Evolutionary conservation across 352 stramenopile genomes (phyloP).

Genomic region (Globisporangium abappressorium): DNA sequence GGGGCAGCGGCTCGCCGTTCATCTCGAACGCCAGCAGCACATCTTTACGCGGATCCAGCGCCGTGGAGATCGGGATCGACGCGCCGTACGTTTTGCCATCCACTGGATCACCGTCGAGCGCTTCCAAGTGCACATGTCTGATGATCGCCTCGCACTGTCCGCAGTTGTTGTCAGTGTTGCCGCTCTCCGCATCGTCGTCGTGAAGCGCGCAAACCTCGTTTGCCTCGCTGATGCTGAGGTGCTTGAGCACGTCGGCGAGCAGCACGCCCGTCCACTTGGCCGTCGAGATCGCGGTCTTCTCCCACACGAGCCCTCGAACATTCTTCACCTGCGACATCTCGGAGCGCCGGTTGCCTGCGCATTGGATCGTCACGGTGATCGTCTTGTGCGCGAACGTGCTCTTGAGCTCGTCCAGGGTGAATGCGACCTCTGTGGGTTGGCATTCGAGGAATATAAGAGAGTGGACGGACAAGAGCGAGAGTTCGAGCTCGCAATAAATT

Average conservation of each 20-base stretch:
- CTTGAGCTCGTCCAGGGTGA: constrained; percentile 90
- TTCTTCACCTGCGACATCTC: constrained; percentile 70
- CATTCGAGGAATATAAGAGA: background rate
- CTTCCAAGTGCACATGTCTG: constrained; percentile 52
- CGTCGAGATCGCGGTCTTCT: constrained; percentile 78
- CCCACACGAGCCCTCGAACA: constrained; percentile 30
- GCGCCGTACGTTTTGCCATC: constrained; percentile 47
- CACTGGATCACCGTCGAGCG: constrained; percentile 46
- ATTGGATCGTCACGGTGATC: constrained; percentile 90
- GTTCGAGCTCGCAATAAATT: too few species aligned
- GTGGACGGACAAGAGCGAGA: too few species aligned
- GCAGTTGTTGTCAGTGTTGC: constrained; percentile 21
- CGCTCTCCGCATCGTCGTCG: constrained; percentile 37
- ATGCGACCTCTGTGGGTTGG: constrained; percentile 16
- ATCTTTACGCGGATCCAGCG: constrained; percentile 82
- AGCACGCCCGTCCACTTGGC: constrained; percentile 89
- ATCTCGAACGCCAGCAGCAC: constrained; percentile 95
- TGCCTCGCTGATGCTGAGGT: constrained; percentile 52
- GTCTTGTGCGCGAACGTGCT: constrained; percentile 65
- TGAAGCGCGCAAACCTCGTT: constrained; percentile 33
- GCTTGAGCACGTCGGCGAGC: constrained; percentile 83
- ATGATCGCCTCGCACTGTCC: constrained; percentile 22
- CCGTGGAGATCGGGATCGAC: constrained; percentile 87
- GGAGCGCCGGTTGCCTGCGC: constrained; percentile 86
- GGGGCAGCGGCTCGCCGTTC: constrained; percentile 80